Evolutionary conservation across 108 stramenopile species (phyloP).

Genomic region (Cyclotella sp.): DNA sequence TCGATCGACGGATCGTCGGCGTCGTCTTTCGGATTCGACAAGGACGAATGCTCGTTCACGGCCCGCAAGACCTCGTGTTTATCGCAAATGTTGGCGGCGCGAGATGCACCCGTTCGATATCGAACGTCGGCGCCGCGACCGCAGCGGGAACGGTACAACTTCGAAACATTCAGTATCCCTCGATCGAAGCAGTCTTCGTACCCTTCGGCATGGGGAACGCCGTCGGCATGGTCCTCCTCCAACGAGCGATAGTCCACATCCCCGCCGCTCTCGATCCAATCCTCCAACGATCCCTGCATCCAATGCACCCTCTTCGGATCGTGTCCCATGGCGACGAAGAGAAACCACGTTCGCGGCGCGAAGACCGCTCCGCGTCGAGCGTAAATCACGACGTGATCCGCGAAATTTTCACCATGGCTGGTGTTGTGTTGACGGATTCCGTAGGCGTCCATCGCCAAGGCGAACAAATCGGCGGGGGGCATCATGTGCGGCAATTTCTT

Average conservation of each 20-base stretch:
- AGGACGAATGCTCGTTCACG: constrained; percentile 32
- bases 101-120: constrained; percentile 53
- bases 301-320: constrained; percentile 54
- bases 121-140: constrained; percentile 33
- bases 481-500: constrained; percentile 78
- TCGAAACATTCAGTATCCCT: constrained; percentile 29
- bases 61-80: constrained; percentile 46
- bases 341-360: constrained; percentile 70
- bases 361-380: constrained; percentile 61
- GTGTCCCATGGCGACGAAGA: constrained; percentile 80
- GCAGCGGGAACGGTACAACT: constrained; percentile 43
- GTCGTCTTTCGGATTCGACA: constrained; percentile 1
- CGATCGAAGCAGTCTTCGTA: constrained; percentile 40
- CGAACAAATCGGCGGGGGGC: constrained; percentile 64
- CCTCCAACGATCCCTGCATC: constrained; percentile 75
- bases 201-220: neutral
- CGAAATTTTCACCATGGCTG: constrained; percentile 3
- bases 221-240: neutral
- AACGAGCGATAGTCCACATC: constrained; percentile 54
- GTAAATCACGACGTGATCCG: constrained; percentile 74
- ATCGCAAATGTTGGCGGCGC: constrained; percentile 47
- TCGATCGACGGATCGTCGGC: neutral
- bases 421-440: constrained; percentile 30
- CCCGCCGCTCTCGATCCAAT: constrained; percentile 69
- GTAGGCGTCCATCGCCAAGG: constrained; percentile 75